Conservation (phyloP, 176 grass and related monocot genomes). For the Otatea glauca region DNA sequence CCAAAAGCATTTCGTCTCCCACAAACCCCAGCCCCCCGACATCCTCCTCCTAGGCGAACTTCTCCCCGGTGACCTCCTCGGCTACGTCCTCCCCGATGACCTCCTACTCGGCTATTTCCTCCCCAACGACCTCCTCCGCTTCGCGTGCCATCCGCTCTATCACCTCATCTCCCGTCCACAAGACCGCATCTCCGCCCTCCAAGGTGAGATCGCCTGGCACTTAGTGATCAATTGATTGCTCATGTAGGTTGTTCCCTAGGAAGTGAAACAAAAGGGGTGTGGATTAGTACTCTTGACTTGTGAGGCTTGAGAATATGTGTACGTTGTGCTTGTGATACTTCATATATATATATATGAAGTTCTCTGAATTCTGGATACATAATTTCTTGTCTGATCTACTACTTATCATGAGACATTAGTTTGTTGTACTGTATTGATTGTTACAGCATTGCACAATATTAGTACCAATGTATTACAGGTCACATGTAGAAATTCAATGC, state of each 20-base stretch:
- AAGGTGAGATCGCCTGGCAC: too few species aligned
- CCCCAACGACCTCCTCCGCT: too few species aligned
- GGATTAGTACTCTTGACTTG: slow-evolving; percentile 35
- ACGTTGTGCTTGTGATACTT: slow-evolving; percentile 46
- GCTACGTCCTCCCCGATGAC: too few species aligned
- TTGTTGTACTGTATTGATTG: slow-evolving; percentile 15
- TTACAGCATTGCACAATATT: slow-evolving; percentile 1
- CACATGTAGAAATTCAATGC: slow-evolving; percentile 22
- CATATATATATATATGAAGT: slow-evolving; percentile 14
- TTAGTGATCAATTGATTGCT: too few species aligned
- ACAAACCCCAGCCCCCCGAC: too few species aligned
- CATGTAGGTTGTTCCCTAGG: slow-evolving; percentile 15
- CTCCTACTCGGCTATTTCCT: too few species aligned
- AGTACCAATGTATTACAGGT: background rate
- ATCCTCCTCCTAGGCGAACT: too few species aligned
- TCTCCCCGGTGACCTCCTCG: too few species aligned
- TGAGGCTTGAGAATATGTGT: slow-evolving; percentile 44
- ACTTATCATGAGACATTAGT: background rate
- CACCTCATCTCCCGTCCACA: too few species aligned
- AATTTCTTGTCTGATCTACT: slow-evolving; percentile 34
- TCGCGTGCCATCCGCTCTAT: too few species aligned
- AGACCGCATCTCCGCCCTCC: too few species aligned
- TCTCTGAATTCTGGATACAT: slow-evolving; percentile 34
- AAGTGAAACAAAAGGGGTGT: slow-evolving; percentile 10
- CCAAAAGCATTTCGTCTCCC: too few species aligned